These are phyloP conservation scores for Magnusiomyces fungicola DNA, from an alignment of 1,139 yeast species.

Conservation along the genomic window DNA sequence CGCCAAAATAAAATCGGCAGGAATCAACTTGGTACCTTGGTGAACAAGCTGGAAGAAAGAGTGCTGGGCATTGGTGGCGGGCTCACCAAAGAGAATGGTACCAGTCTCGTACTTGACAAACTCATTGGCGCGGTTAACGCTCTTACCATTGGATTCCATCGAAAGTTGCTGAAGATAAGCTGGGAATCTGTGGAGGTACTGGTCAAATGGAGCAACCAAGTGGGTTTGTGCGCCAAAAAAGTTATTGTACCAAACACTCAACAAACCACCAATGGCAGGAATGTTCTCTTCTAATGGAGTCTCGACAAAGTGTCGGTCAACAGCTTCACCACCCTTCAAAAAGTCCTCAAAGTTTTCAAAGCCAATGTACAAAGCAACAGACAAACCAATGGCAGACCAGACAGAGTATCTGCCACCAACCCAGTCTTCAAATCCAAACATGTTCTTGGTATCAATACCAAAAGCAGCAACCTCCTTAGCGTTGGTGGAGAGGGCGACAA, in stretches of 20 bases:
- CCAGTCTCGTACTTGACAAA: conserved; percentile 95
- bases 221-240: conserved; percentile 97
- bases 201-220: conserved; percentile 96
- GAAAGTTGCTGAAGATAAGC: conserved; percentile 97
- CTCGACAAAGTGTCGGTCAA: conserved; percentile 79
- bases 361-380: conserved; percentile 92
- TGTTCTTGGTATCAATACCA: conserved; percentile 94
- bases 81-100: conserved; percentile 93
- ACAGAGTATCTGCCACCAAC: conserved; percentile 99
- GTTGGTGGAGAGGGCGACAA: conserved; percentile 93
- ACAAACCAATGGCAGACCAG: conserved; percentile 97
- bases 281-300: conserved; percentile 87
- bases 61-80: conserved; percentile 98
- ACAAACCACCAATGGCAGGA: conserved; percentile 86
- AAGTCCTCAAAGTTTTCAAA: conserved; percentile 85
- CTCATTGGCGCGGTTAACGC: conserved; percentile 85
- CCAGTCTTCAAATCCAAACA: conserved; percentile 98
- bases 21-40: conserved; percentile 97
- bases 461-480: conserved; percentile 84
- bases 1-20: conserved; percentile 92
- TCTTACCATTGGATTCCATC: conserved; percentile 98
- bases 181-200: conserved; percentile 97
- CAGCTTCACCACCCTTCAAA: conserved; percentile 95
- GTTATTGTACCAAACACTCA: conserved; percentile 97
- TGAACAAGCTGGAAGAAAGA: conserved; percentile 98